Conservation (phyloP, 306 rosid species). For the Hylodesmum podocarpum region DNA sequence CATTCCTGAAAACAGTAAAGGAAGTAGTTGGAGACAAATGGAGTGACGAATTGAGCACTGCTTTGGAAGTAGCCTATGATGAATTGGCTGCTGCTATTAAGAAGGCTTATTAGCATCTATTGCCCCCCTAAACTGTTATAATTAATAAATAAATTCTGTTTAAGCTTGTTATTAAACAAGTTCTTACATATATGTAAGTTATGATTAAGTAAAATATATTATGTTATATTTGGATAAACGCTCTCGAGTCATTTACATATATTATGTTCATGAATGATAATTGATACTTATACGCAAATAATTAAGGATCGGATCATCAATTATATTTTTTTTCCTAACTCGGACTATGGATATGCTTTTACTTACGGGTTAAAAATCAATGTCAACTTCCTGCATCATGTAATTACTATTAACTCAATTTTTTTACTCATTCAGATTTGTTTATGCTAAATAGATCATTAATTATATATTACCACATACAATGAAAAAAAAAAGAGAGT, state of each 20-base stretch:
- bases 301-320: too few species aligned
- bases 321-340: too few species aligned
- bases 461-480: too few species aligned
- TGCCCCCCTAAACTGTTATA: background rate
- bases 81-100: conserved; percentile 31
- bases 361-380: too few species aligned
- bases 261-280: background rate
- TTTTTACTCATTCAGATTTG: too few species aligned
- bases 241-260: background rate
- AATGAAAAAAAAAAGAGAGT: too few species aligned
- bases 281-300: background rate
- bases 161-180: conserved; percentile 10
- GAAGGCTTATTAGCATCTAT: background rate
- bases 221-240: background rate
- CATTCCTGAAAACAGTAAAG: conserved; percentile 32
- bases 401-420: too few species aligned
- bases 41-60: conserved; percentile 18
- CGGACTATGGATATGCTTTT: too few species aligned
- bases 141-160: background rate
- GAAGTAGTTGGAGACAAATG: conserved; percentile 32
- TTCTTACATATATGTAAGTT: background rate
- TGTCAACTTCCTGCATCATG: too few species aligned
- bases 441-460: too few species aligned
- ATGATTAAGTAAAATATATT: background rate
- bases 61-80: conserved; percentile 38